Base-by-base conservation (phyloP, 2,329 filamentous ascomycete genomes). In the Arachnomyces sp. region DNA sequence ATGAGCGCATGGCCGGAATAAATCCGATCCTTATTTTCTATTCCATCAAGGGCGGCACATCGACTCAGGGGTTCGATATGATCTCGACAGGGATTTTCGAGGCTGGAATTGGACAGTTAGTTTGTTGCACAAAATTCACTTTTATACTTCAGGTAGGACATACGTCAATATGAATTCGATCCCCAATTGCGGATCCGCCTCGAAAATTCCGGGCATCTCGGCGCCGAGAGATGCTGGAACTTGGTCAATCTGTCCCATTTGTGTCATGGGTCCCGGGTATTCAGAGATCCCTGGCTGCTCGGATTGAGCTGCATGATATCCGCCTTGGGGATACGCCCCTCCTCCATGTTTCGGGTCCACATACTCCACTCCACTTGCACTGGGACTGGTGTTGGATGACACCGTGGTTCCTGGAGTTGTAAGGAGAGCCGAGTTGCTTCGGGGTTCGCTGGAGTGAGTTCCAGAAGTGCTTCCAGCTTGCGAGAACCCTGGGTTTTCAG, bases 61-160 rank as follows among this genome's bases (percentile, higher is more conserved):
- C 71, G 59, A 70, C 61, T 46, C 69, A 94, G 72, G 65, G 81
- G 85, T 52, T 87, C 84, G 66, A 90, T 75, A 64, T 94, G 88
- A 52, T 88, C 80, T 77, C 94, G 93, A 71, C 92, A 96, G 38
- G 89, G 86, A 59, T 82, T 84, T 70, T 95, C 89, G 63, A 94
- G 47, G 12, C 47, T 49, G 40, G 30, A 20, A 33, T 37, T 20
- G 31, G 9, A 25, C 34, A 12, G 38, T 48, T 34, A 43, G 43
- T 9, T n/a, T 13, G 16, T 20, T 7, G 13, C 20, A 30, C 11
- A 37, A 5, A 4, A 36, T 14, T 28, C 13, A 36, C 25, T n/a
- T 13, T 6, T 31, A 11, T 34, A 16, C 16, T 42, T 28, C 15
- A 9, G 20, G 31, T 2, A 39, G 28, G 2, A 49, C 66, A 50